Conservation (phyloP, 2,329 filamentous ascomycete genomes). For the Talaromyces sp. region DNA sequence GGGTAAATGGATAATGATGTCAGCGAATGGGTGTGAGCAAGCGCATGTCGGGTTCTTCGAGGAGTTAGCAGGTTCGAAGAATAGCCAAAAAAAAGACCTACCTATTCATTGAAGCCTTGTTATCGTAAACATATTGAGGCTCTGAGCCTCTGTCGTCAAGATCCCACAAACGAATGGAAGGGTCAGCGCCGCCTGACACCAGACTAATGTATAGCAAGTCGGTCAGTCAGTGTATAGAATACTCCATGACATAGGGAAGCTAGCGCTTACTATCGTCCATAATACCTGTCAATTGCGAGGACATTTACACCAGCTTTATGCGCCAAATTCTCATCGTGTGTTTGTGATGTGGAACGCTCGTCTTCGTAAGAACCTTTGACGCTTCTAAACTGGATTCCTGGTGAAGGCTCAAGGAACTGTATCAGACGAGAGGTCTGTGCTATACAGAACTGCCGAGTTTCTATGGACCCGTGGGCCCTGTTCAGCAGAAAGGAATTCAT, state of each 20-base stretch:
- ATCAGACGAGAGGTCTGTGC: conserved; percentile 64
- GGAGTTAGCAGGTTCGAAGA: conserved; percentile 50
- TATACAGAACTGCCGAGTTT: conserved; percentile 61
- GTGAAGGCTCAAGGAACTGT: conserved; percentile 64
- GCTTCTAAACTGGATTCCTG: conserved; percentile 64
- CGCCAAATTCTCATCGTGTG: conserved; percentile 43
- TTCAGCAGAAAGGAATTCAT: conserved; percentile 76
- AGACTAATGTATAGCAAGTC: conserved; percentile 50
- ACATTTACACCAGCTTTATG: conserved; percentile 77
- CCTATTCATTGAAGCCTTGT: conserved; percentile 48
- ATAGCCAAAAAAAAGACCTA: conserved; percentile 2
- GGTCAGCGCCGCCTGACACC: conserved; percentile 80
- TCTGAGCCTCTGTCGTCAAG: conserved; percentile 59
- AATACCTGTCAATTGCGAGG: conserved; percentile 75
- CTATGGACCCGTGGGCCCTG: conserved; percentile 67
- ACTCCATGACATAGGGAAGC: conserved; percentile 22
- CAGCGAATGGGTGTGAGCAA: conserved; percentile 44
- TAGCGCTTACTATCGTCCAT: conserved; percentile 63
- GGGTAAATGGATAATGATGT: conserved; percentile 49
- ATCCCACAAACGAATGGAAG: conserved; percentile 82
- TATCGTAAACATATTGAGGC: conserved; percentile 51
- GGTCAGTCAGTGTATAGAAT: not conserved
- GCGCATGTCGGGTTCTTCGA: conserved; percentile 29
- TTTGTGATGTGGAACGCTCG: not conserved
- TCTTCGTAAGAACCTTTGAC: conserved; percentile 13